These are phyloP conservation scores for Penicillium sclerotiorum DNA, from an alignment of 2,329 filamentous ascomycete species.

Conservation along the genomic window DNA sequence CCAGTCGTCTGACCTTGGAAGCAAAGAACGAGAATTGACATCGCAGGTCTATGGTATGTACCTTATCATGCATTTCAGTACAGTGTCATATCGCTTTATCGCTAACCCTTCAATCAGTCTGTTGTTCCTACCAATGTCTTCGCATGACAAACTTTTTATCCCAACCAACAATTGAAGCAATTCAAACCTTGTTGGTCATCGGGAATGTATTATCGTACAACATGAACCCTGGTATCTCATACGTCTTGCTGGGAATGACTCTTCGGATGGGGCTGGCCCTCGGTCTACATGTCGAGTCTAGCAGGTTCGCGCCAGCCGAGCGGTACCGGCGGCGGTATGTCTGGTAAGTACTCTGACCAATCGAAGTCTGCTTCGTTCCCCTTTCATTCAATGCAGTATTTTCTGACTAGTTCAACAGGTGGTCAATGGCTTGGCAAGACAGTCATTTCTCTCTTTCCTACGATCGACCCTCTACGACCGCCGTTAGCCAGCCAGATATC, in stretches of 20 bases:
- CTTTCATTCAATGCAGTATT: background rate
- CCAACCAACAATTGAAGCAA: conserved; percentile 62
- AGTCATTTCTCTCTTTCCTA: conserved; percentile 66
- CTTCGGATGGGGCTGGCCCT: conserved; percentile 63
- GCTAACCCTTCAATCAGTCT: conserved; percentile 52
- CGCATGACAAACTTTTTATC: conserved; percentile 67
- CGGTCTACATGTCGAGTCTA: conserved; percentile 62
- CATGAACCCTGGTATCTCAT: conserved; percentile 67
- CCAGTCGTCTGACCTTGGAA: conserved; percentile 60
- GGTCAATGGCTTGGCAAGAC: conserved; percentile 67
- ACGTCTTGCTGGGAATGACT: conserved; percentile 63
- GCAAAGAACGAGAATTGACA: conserved; percentile 63
- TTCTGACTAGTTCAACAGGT: conserved; percentile 41
- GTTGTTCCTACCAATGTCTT: conserved; percentile 66
- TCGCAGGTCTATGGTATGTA: conserved; percentile 64
- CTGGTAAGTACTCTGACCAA: conserved; percentile 43
- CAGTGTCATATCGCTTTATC: background rate
- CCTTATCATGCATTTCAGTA: background rate
- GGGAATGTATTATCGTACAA: conserved; percentile 65
- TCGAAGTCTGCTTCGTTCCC: background rate
- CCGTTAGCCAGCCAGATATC: conserved; percentile 56
- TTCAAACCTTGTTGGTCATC: conserved; percentile 64
- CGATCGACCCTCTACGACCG: conserved; percentile 59
- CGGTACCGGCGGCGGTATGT: conserved; percentile 48
- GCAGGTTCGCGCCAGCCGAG: conserved; percentile 54